Percentiles rank a stretch among this genome's conserved stretches.
Evolutionary conservation across 306 rosid genomes (phyloP).

Genomic region (Crataegus laevigata): DNA sequence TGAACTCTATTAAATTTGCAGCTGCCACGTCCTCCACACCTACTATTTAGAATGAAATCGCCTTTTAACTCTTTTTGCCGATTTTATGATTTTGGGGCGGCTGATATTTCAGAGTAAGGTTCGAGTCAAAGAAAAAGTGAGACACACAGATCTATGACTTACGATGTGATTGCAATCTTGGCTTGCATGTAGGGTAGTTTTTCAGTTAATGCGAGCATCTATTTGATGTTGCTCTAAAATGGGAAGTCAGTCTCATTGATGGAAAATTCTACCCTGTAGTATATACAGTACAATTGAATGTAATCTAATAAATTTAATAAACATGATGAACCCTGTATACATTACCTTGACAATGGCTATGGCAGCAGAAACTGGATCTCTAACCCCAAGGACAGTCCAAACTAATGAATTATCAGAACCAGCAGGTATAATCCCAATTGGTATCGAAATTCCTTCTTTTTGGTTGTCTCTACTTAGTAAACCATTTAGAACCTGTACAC

Average conservation of each 20-base stretch:
- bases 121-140: not conserved
- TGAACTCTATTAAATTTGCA: not conserved
- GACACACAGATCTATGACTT: not conserved
- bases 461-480: conserved; percentile 91
- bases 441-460: conserved; percentile 96
- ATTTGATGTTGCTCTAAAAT: not conserved
- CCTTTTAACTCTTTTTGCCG: not conserved
- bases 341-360: conserved; percentile 95
- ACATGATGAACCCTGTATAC: not conserved
- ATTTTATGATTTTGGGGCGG: not conserved
- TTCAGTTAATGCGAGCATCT: not conserved
- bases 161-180: not conserved
- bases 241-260: not conserved
- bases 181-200: not conserved
- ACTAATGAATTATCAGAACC: conserved; percentile 97
- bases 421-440: conserved; percentile 97
- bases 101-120: not conserved
- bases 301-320: not conserved
- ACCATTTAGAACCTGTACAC: conserved; percentile 90
- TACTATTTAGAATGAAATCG: not conserved
- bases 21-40: not conserved
- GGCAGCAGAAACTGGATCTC: conserved; percentile 96
- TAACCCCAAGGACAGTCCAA: conserved; percentile 99
- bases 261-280: not conserved
- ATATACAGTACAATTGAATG: no score